A percentile compares a stretch with the other conserved stretches of the same genome.
Conservation (phyloP, 768 basidiomycete genomes). For the Trametes sanguinea region DNA sequence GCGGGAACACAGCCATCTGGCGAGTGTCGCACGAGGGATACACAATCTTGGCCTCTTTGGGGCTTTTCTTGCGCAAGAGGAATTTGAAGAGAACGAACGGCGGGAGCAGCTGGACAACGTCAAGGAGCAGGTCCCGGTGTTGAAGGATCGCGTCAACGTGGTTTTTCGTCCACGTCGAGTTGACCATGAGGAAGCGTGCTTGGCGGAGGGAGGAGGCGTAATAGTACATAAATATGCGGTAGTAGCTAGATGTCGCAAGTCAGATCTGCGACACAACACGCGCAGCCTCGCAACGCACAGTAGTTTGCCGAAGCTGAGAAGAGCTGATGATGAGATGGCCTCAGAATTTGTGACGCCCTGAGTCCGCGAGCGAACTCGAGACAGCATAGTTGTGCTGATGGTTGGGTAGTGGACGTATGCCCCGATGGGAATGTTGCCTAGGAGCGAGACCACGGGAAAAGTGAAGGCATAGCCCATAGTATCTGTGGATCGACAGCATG, state of each 20-base stretch:
- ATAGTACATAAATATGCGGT: constrained; percentile 81
- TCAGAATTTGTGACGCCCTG: constrained; percentile 64
- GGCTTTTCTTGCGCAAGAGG: constrained; percentile 11
- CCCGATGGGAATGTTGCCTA: constrained; percentile 72
- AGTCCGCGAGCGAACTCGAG: constrained; percentile 64
- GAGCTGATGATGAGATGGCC: constrained; percentile 52
- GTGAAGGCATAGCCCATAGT: constrained; percentile 99
- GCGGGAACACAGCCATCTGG: constrained; percentile 59
- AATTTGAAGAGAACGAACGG: constrained; percentile 43
- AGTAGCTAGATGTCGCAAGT: constrained; percentile 59
- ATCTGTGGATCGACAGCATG: constrained; percentile 48
- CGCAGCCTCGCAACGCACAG: constrained; percentile 43
- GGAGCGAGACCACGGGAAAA: constrained; percentile 69
- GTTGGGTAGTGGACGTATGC: constrained; percentile 97
- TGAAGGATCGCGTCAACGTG: constrained; percentile 78
- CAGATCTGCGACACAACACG: not conserved
- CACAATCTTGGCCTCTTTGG: constrained; percentile 51
- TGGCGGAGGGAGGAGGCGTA: constrained; percentile 75
- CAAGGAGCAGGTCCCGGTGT: constrained; percentile 52
- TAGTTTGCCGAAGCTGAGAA: constrained; percentile 64
- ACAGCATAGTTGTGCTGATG: constrained; percentile 92
- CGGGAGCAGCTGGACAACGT: constrained; percentile 43
- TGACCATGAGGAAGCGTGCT: constrained; percentile 85
- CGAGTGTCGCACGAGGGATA: constrained; percentile 93
- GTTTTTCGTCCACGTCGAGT: constrained; percentile 91